phyloP scores from a whole-genome alignment of 352 stramenopile species.

The Aphanomyces cochlioides region DNA sequence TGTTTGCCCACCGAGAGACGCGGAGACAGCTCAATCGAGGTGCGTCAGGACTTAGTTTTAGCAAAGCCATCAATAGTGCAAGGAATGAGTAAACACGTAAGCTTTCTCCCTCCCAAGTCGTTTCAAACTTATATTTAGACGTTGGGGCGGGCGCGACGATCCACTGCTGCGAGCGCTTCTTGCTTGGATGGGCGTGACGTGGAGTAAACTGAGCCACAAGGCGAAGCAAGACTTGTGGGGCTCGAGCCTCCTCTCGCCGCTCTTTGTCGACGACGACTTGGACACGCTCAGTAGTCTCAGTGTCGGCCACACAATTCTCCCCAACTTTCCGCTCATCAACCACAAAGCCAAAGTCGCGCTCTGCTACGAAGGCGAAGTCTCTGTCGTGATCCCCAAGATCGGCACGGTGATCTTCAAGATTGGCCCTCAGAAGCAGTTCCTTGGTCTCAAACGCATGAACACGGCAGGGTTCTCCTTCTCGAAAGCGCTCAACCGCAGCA shows the following conservation, averaged over 20 bases:
- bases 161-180: too few species aligned
- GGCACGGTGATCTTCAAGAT: constrained; percentile 22
- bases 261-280: constrained; percentile 29
- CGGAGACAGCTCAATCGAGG: background rate
- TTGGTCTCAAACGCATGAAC: constrained; percentile 3
- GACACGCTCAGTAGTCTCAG: constrained; percentile 3
- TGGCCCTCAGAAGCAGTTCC: constrained; percentile 6
- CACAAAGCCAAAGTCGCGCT: constrained; percentile 17
- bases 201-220: background rate
- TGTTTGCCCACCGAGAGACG: background rate
- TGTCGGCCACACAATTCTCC: constrained; percentile 9
- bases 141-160: too few species aligned
- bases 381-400: constrained; percentile 19
- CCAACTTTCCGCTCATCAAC: constrained; percentile 17
- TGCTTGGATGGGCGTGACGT: constrained; percentile 12
- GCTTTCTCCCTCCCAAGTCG: too few species aligned
- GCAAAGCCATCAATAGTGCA: too few species aligned
- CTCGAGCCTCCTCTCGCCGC: constrained; percentile 24
- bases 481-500: background rate
- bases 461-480: constrained; percentile 8
- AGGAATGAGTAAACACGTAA: too few species aligned
- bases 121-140: too few species aligned
- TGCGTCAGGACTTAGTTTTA: too few species aligned
- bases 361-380: constrained; percentile 25
- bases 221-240: constrained; percentile 21